Percentiles rank a stretch among this genome's conserved stretches.
Conservation (phyloP, 108 stramenopile species). For the Chaetoceros tenuissimus region DNA sequence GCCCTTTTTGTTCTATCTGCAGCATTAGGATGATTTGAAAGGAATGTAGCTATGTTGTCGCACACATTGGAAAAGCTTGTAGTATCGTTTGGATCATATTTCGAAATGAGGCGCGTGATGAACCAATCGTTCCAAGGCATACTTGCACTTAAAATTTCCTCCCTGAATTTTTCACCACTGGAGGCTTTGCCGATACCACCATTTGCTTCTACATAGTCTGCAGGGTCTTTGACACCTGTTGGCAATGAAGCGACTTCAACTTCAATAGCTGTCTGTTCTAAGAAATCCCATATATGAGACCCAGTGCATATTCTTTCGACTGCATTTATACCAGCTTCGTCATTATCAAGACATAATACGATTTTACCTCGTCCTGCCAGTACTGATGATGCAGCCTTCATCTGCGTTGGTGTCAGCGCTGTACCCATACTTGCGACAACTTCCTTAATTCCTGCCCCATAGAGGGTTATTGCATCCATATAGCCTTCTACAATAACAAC, state of each 20-base stretch:
- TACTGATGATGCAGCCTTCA: conserved; percentile 38
- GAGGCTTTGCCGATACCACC: conserved; percentile 17
- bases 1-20: conserved; percentile 48
- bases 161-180: conserved; percentile 22
- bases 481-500: conserved; percentile 90
- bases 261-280: conserved; percentile 36
- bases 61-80: conserved; percentile 39
- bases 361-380: conserved; percentile 38
- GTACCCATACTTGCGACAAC: conserved; percentile 89
- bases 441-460: conserved; percentile 62
- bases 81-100: conserved; percentile 24
- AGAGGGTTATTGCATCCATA: conserved; percentile 86
- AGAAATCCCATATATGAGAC: conserved; percentile 33
- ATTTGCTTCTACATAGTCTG: conserved; percentile 48
- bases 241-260: conserved; percentile 61
- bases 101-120: conserved; percentile 29
- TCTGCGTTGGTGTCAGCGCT: conserved; percentile 67
- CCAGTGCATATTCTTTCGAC: conserved; percentile 62
- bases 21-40: conserved; percentile 34
- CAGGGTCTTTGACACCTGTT: conserved; percentile 67
- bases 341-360: conserved; percentile 82
- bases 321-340: conserved; percentile 76
- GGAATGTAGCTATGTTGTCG: conserved; percentile 51
- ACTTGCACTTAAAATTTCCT: conserved; percentile 37
- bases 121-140: conserved; percentile 69